Evolutionary conservation across 2,329 filamentous ascomycete species (phyloP), one percentile per base, ranked within the genome.

Genomic region (Phyllachora maydis): DNA sequence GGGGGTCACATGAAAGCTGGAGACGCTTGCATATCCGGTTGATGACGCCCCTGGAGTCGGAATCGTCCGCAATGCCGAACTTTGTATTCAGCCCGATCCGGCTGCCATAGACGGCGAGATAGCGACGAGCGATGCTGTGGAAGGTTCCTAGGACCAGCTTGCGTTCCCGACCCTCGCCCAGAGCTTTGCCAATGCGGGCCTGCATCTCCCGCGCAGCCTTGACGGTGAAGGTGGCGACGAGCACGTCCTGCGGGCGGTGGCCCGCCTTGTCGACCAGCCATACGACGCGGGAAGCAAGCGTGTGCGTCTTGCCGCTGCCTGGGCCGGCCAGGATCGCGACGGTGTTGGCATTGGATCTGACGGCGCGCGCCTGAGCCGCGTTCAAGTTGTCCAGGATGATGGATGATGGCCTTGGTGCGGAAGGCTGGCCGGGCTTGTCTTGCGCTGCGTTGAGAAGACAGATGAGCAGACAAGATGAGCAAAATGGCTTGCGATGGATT

Each of bases 221-320:
- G 44, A 92, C 82, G 2, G 88, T 98, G 42, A 98, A 98, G 0
- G 85, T 95, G 30, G 85, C 88, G 29, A 93, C 85, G 29, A 98
- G 71, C 37, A 95, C 70, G 50, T 93, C 81, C 51, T 76, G 69
- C 38, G 85, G 85, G 27, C 67, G 63, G 35, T 79, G 65, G 19
- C 71, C 66, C 35, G 66, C 53, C 36, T 75, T 58, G 23, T 72
- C 65, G 25, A 93, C 63, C 15, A 93, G 66, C 59, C 85, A 90
- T 36, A 83, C 83, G 28, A 93, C 81, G 31, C 88, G 75, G 21
- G 83, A 79, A 0, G 83, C 92, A 25, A 98, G 59, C 1, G 88
- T 95, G 46, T 93, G 90, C 9, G 85, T 98, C 49, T 98, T 95
- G 11, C 88, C 85, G 30, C 66, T 73, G 11, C 69, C 70, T 3